Conservation (phyloP, 1,139 yeast genomes). For the Saccharomyces hybrid region DNA sequence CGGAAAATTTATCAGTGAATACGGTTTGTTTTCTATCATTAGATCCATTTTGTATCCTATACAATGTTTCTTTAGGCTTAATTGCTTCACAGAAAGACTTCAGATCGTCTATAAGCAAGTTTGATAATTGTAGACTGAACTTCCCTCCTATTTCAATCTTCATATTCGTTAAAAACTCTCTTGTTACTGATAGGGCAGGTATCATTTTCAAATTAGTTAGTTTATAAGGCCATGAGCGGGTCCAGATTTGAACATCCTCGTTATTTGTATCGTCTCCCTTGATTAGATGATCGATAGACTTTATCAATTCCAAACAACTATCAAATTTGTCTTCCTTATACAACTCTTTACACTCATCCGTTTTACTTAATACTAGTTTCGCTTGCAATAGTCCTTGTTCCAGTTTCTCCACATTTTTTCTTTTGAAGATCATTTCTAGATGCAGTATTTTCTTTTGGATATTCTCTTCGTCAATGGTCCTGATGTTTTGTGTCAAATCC, state of each 20-base stretch:
- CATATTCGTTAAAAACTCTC: constrained; percentile 45
- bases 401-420: constrained; percentile 53
- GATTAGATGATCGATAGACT: constrained; percentile 50
- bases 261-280: constrained; percentile 40
- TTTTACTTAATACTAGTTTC: constrained; percentile 40
- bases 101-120: constrained; percentile 52
- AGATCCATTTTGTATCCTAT: constrained; percentile 37
- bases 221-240: constrained; percentile 44
- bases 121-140: constrained; percentile 50
- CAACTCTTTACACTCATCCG: constrained; percentile 45
- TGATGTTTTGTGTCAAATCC: constrained; percentile 39
- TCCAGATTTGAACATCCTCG: constrained; percentile 32
- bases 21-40: constrained; percentile 19
- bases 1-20: constrained; percentile 20
- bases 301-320: constrained; percentile 46
- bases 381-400: constrained; percentile 64
- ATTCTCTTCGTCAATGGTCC: constrained; percentile 41
- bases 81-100: constrained; percentile 47
- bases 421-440: constrained; percentile 45
- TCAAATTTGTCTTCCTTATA: constrained; percentile 41
- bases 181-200: constrained; percentile 52
- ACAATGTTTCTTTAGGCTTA: constrained; percentile 42
- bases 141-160: constrained; percentile 58
- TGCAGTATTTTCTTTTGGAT: constrained; percentile 47
- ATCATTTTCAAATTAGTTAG: constrained; percentile 46